phyloP scores from a whole-genome alignment of 768 basidiomycete species.

The Suillus tomentosus region DNA sequence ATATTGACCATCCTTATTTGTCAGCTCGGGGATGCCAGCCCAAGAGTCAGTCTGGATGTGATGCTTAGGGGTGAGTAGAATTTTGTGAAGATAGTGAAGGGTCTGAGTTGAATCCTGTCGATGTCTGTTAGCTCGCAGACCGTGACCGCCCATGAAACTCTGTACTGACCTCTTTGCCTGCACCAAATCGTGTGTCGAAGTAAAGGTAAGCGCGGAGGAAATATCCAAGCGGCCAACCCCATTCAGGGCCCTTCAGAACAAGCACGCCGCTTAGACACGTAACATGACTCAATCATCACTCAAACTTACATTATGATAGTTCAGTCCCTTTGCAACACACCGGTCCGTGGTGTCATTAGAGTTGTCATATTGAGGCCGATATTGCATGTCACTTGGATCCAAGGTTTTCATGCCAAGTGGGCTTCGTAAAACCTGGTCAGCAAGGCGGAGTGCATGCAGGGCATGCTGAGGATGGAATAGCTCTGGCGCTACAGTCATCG shows the following conservation, averaged over 20 bases:
- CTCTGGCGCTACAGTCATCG: slow-evolving; percentile 97
- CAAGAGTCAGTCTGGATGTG: slow-evolving; percentile 84
- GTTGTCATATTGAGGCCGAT: slow-evolving; percentile 92
- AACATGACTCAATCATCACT: slow-evolving; percentile 13
- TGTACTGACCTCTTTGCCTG: slow-evolving; percentile 62
- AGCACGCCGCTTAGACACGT: slow-evolving; percentile 18
- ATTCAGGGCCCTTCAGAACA: slow-evolving; percentile 74
- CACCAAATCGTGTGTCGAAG: slow-evolving; percentile 75
- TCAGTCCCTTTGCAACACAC: slow-evolving; percentile 87
- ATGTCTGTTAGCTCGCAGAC: neutral
- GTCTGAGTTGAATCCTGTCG: slow-evolving; percentile 67
- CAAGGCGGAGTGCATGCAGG: slow-evolving; percentile 74
- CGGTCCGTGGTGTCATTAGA: slow-evolving; percentile 87
- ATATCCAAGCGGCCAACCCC: slow-evolving; percentile 95
- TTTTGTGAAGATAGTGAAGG: slow-evolving; percentile 76
- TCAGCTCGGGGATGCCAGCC: slow-evolving; percentile 93
- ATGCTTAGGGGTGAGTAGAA: slow-evolving; percentile 66
- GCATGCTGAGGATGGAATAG: slow-evolving; percentile 84
- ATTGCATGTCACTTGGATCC: slow-evolving; percentile 85
- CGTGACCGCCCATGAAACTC: slow-evolving; percentile 11
- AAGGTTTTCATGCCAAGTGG: slow-evolving; percentile 97
- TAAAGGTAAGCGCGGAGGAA: slow-evolving; percentile 91
- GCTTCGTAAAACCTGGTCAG: slow-evolving; percentile 77
- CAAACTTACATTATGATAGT: slow-evolving; percentile 81
- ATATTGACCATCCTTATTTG: slow-evolving; percentile 79